Evolutionary conservation across 495 filamentous ascomycete genomes (phyloP), one percentile per base, ranked within the genome.

Genomic region (Trichoderma virens): DNA sequence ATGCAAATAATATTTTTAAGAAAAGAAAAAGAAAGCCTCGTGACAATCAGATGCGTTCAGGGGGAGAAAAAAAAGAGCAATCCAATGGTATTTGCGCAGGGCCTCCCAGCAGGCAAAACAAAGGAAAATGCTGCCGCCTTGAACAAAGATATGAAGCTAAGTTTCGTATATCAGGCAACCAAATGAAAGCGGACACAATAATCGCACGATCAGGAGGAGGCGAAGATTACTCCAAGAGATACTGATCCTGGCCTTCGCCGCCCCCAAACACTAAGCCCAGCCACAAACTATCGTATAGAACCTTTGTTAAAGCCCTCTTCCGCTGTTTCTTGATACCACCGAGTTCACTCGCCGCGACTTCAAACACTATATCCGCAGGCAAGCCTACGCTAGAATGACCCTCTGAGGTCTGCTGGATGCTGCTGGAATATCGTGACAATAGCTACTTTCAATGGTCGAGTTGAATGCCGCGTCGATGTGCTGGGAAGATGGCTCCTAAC

Each of bases 191-290:
- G 13, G 51, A 56, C 51, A 56, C 51, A 30, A 18, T 56, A 28
- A 56, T 25, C 25, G 51, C 51, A 56, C 51, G 51, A 9, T 27
- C 25, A 56, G 20, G 51, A 56, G 30, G 51, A 56, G 51, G 51
- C 51, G 51, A 56, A 56, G 51, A 28, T 28, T 56, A 56, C 30
- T 56, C 51, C 51, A 56, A 56, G 51, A 56, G 25, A 30, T 56
- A 31, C 51, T 56, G 28, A 8, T 56, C 51, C 51, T 56, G 51
- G 51, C 13, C 51, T 56, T 56, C 51, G 25, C 51, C 51, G 51
- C 30, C 51, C 51, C 30, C 51, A 56, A 56, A 56, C 51, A 14
- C 43, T 28, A 56, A 56, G 6, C 51, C 25, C 27, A 56, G 16
- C 51, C 23, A 56, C 51, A 56, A 56, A 25, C 51, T 56, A 56